Conservation (phyloP, 257 asterid species). For the Salvia splendens region DNA sequence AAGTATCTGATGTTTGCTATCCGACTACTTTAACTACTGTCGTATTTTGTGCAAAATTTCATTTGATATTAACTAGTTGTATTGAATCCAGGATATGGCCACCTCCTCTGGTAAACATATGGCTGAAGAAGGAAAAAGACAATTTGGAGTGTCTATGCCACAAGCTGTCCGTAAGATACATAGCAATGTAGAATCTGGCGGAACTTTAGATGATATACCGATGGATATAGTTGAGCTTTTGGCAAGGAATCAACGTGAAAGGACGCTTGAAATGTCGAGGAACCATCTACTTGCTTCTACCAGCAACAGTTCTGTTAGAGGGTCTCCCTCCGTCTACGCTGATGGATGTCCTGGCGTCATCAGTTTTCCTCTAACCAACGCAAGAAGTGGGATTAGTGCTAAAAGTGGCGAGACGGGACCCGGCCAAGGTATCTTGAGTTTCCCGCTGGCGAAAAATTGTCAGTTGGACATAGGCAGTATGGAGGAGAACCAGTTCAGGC, state of each 20-base stretch:
- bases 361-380: slow-evolving; percentile 34
- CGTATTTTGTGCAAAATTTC: background rate
- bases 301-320: slow-evolving; percentile 27
- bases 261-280: slow-evolving; percentile 49
- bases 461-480: slow-evolving; percentile 25
- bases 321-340: slow-evolving; percentile 34
- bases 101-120: slow-evolving; percentile 31
- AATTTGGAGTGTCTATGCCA: slow-evolving; percentile 26
- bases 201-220: slow-evolving; percentile 59
- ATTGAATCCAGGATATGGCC: slow-evolving; percentile 37
- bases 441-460: slow-evolving; percentile 33
- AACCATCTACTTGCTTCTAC: slow-evolving; percentile 24
- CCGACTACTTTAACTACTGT: background rate
- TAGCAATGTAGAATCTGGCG: slow-evolving; percentile 34
- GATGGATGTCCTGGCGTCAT: slow-evolving; percentile 31
- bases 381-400: slow-evolving; percentile 29
- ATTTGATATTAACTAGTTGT: slow-evolving; percentile 11
- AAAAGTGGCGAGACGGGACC: slow-evolving; percentile 29
- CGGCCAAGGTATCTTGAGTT: slow-evolving; percentile 19
- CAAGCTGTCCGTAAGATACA: slow-evolving; percentile 29
- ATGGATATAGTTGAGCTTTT: slow-evolving; percentile 82
- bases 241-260: slow-evolving; percentile 67
- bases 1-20: background rate
- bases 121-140: slow-evolving; percentile 36
- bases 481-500: slow-evolving; percentile 38